A percentile compares a stretch with the other conserved stretches of the same genome.
Conservation (phyloP, 768 basidiomycete species). For the Suillus fuscotomentosus region DNA sequence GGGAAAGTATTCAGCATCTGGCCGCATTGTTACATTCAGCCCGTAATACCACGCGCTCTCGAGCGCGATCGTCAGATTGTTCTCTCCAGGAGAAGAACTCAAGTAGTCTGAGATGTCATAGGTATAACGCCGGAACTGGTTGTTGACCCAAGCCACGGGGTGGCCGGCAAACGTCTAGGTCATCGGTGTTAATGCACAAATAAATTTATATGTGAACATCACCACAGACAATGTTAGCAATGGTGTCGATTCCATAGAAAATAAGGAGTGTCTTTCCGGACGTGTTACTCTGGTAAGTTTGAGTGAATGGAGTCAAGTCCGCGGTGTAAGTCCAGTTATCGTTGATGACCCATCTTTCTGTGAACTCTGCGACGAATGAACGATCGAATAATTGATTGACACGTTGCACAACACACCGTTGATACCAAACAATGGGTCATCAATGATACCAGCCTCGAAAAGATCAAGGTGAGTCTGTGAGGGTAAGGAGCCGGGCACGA, state of each 20-base stretch:
- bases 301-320: slow-evolving; percentile 44
- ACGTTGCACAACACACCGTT: slow-evolving; percentile 40
- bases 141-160: slow-evolving; percentile 56
- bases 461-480: slow-evolving; percentile 58
- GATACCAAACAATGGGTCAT: slow-evolving; percentile 50
- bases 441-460: slow-evolving; percentile 48
- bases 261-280: slow-evolving; percentile 41
- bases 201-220: not conserved
- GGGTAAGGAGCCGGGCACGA: slow-evolving; percentile 49
- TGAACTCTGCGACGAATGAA: slow-evolving; percentile 39
- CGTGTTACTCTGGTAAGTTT: slow-evolving; percentile 17
- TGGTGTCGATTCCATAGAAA: slow-evolving; percentile 57
- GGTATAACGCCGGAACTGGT: slow-evolving; percentile 54
- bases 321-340: slow-evolving; percentile 63
- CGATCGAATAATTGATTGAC: not conserved
- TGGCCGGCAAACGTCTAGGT: slow-evolving; percentile 47
- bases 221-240: slow-evolving; percentile 49
- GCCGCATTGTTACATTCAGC: slow-evolving; percentile 47
- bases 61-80: slow-evolving; percentile 48
- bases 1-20: slow-evolving; percentile 48
- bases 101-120: slow-evolving; percentile 50
- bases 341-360: slow-evolving; percentile 52
- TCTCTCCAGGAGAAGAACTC: slow-evolving; percentile 27
- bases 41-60: slow-evolving; percentile 57
- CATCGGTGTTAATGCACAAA: not conserved